These are phyloP conservation scores for Umbelopsis ramanniana DNA, from an alignment of 192 early-diverging fungal genomes.

Conservation along the genomic window DNA sequence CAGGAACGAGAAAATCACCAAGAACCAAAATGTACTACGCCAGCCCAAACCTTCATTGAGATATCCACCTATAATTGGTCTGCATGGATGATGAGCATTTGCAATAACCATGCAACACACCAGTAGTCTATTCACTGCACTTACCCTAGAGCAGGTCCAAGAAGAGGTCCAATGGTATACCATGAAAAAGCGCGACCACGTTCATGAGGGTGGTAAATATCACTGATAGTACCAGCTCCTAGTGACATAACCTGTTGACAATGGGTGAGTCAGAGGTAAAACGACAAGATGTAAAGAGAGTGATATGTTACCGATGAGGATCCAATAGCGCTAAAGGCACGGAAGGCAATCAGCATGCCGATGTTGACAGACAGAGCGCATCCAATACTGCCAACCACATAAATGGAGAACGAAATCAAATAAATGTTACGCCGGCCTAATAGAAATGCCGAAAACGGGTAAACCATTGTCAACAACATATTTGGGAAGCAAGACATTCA, in stretches of 20 bases:
- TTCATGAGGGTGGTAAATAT: conserved; percentile 35
- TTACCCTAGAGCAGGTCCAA: conserved; percentile 41
- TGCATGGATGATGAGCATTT: background rate
- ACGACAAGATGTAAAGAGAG: background rate
- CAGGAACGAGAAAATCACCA: conserved; percentile 27
- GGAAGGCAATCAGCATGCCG: conserved; percentile 31
- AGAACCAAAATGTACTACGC: conserved; percentile 43
- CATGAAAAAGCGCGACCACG: conserved; percentile 39
- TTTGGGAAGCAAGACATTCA: background rate
- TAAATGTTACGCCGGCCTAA: conserved; percentile 35
- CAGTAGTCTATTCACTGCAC: background rate
- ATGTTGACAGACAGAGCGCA: conserved; percentile 37
- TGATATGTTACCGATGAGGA: conserved; percentile 27
- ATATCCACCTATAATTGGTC: conserved; percentile 44
- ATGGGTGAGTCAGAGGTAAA: background rate
- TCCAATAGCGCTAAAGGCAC: conserved; percentile 37
- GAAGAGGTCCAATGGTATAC: conserved; percentile 28
- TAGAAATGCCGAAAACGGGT: background rate
- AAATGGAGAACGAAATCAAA: conserved; percentile 30
- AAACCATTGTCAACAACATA: background rate
- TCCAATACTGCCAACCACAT: conserved; percentile 26
- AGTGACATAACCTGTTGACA: conserved; percentile 30
- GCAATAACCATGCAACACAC: background rate
- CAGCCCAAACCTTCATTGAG: conserved; percentile 42
- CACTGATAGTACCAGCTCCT: conserved; percentile 43